Evolutionary conservation across 2,329 filamentous ascomycete genomes (phyloP), one percentile per base, ranked within the genome.

Genomic region (Colletotrichum simmondsii): DNA sequence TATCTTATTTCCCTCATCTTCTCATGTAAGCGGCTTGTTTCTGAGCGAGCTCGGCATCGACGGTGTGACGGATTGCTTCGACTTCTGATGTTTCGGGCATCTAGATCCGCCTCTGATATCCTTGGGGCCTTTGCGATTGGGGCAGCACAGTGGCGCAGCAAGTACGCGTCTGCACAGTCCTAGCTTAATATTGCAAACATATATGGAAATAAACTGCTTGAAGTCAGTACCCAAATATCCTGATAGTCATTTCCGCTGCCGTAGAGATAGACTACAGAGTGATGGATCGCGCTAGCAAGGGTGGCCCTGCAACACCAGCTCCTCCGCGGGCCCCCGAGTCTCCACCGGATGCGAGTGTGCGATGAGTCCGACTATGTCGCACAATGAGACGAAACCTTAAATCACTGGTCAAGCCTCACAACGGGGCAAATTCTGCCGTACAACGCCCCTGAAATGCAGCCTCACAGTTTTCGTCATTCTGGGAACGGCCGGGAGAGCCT

Each of bases 301-400:
- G 8, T 28, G 26, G 42, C 53, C 53, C 24, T 32, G 53, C 30
- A 46, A 24, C 14, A 10, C 37, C 32, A n/a, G 54, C 59, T 14
- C 53, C 46, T 70, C 70, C 70, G 70, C 70, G 70, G 70, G 14
- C 30, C 35, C 12, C 66, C 70, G 66, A 22, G 53, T 37, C 65
- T 26, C 70, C 65, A 72, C 57, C 28, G 28, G 46, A 56, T 54
- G 35, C 49, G 66, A 70, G 16, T 22, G 10, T 57, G 10, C 42
- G 42, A 49, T n/a, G 42, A 49, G 19, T 46, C 11, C 53, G 59
- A 10, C 46, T 19, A 1, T 7, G 37, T 70, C 46, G 54, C 16
- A 19, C 59, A 26, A 56, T 57, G 70, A 49, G 60, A 72, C 70
- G 54, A 72, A 70, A 35, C 24, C n/a, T 70, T 42, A 70, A 63